Conservation (phyloP, 2,329 filamentous ascomycete genomes). For the Fusarium pseudograminearum region DNA sequence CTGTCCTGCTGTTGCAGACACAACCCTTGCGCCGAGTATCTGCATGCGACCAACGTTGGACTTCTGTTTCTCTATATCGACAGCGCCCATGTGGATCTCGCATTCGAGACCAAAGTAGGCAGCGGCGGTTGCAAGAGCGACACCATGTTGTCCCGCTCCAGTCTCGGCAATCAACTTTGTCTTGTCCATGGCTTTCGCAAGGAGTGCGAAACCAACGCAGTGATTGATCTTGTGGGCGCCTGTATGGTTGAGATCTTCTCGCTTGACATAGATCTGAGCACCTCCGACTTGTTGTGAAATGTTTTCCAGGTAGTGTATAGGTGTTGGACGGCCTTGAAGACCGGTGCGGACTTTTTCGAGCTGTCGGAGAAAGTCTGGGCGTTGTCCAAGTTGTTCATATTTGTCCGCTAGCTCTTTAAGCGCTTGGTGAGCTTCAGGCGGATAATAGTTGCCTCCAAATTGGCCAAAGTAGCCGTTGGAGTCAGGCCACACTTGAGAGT, state of each 20-base stretch:
- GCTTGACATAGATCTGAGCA: slow-evolving; percentile 11
- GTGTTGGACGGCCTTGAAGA: slow-evolving; percentile 6
- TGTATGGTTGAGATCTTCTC: slow-evolving; percentile 11
- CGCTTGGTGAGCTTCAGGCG: neutral
- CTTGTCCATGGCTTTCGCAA: slow-evolving; percentile 19
- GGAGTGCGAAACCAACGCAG: slow-evolving; percentile 17
- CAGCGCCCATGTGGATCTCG: slow-evolving; percentile 11
- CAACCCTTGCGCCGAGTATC: neutral
- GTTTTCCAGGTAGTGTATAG: slow-evolving; percentile 1
- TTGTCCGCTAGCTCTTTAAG: slow-evolving; percentile 4
- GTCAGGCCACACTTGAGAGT: neutral
- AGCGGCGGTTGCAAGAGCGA: slow-evolving; percentile 18
- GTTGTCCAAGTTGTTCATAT: neutral
- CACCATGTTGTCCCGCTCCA: slow-evolving; percentile 14
- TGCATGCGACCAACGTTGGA: slow-evolving; percentile 19
- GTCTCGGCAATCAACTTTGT: slow-evolving; percentile 14
- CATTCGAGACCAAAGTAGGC: slow-evolving; percentile 10
- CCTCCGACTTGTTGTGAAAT: neutral
- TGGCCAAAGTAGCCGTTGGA: slow-evolving; percentile 3
- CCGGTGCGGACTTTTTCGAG: slow-evolving; percentile 10
- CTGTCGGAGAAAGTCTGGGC: neutral
- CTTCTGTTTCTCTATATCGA: slow-evolving; percentile 15
- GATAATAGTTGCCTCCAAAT: slow-evolving; percentile 15
- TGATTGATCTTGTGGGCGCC: slow-evolving; percentile 22
- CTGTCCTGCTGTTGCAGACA: slow-evolving; percentile 4